These are phyloP conservation scores for Pycnococcus provasolii DNA, from an alignment of 139 green algal species.

Conservation along the genomic window DNA sequence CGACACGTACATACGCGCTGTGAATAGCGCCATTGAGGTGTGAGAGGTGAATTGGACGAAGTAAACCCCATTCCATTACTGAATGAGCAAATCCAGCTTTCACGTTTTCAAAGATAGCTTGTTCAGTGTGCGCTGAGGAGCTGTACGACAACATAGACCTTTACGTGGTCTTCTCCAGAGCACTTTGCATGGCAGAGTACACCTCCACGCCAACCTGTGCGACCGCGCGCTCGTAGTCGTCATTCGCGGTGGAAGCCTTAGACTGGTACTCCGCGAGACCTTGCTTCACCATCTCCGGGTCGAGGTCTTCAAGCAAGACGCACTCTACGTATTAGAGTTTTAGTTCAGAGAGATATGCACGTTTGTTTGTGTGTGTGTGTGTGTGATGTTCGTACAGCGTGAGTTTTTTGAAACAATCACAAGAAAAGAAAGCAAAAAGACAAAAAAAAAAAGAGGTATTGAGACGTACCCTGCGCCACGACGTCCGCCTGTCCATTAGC, in stretches of 20 bases:
- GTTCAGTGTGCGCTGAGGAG: no score
- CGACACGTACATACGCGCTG: no score
- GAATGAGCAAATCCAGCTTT: no score
- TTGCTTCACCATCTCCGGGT: constrained; percentile 50
- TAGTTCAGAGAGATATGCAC: constrained; percentile 22
- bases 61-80: no score
- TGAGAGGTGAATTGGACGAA: no score
- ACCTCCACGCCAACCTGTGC: constrained; percentile 82
- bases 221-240: constrained; percentile 71
- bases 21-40: no score
- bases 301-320: constrained; percentile 56
- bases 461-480: constrained; percentile 26
- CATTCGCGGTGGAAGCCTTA: constrained; percentile 58
- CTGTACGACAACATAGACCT: no score
- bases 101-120: no score
- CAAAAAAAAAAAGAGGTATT: no score
- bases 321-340: background rate
- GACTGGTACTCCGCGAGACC: constrained; percentile 55
- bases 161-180: background rate
- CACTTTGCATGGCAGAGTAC: constrained; percentile 56
- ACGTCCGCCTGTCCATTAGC: constrained; percentile 64
- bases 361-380: background rate
- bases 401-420: no score
- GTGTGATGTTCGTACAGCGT: no score
- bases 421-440: no score